Conservation (phyloP, 1,139 yeast species). For the Sugiyamaella castrensis region DNA sequence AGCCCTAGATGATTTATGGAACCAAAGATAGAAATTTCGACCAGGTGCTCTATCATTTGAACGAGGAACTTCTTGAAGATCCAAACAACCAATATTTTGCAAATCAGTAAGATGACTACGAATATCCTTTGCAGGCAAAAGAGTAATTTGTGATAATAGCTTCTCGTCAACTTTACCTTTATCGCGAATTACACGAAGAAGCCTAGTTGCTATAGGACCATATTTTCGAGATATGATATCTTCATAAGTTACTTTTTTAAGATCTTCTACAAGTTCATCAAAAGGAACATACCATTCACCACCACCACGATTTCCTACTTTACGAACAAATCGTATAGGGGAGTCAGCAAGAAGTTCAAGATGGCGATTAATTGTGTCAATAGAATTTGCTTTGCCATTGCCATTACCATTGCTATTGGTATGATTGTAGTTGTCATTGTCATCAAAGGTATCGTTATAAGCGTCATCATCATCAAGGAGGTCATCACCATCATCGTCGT, state of each 20-base stretch:
- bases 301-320: conserved; percentile 37
- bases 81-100: conserved; percentile 41
- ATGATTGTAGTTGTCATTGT: conserved; percentile 48
- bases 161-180: conserved; percentile 80
- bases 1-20: conserved; percentile 58
- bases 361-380: conserved; percentile 30
- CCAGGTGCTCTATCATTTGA: conserved; percentile 91
- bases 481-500: neutral
- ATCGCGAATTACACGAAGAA: conserved; percentile 64
- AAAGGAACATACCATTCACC: conserved; percentile 45
- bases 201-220: conserved; percentile 54
- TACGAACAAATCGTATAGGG: conserved; percentile 33
- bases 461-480: conserved; percentile 31
- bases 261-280: conserved; percentile 31
- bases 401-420: conserved; percentile 42
- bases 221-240: conserved; percentile 48
- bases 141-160: conserved; percentile 67
- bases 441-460: conserved; percentile 20
- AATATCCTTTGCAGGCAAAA: conserved; percentile 74
- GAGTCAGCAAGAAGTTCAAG: conserved; percentile 38
- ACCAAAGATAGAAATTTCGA: conserved; percentile 78
- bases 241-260: conserved; percentile 60
- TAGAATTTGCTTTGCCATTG: conserved; percentile 21
- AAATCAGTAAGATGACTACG: conserved; percentile 46
- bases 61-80: conserved; percentile 83